Conservation (phyloP, 768 basidiomycete genomes). For the Pleurotus platypus region DNA sequence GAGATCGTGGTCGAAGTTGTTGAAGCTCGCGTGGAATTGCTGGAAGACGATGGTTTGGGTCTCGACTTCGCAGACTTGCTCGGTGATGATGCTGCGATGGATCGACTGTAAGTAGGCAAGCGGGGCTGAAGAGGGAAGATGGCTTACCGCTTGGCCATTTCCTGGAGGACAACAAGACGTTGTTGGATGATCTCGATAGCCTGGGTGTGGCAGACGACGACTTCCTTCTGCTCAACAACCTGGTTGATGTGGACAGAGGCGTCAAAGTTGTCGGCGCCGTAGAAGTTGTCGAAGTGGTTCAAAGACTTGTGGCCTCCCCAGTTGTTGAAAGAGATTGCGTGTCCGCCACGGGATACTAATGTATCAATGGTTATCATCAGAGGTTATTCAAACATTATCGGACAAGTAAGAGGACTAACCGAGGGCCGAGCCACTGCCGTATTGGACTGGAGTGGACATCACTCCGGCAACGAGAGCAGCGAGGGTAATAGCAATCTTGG, state of each 20-base stretch:
- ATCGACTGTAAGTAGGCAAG: neutral
- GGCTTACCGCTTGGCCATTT: slow-evolving; percentile 28
- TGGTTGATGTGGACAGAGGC: slow-evolving; percentile 21
- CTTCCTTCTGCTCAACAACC: slow-evolving; percentile 20
- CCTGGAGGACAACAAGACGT: slow-evolving; percentile 28
- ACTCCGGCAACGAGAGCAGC: slow-evolving; percentile 6
- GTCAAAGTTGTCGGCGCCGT: slow-evolving; percentile 31
- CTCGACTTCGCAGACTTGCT: slow-evolving; percentile 32
- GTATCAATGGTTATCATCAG: too few species aligned
- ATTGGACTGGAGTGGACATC: slow-evolving; percentile 8
- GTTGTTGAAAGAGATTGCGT: slow-evolving; percentile 26
- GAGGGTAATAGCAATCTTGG: slow-evolving; percentile 6
- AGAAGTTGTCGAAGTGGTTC: slow-evolving; percentile 33
- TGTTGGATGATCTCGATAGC: slow-evolving; percentile 28
- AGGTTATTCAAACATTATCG: too few species aligned
- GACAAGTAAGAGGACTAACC: neutral
- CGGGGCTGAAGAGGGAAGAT: neutral
- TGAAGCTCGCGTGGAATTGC: slow-evolving; percentile 27
- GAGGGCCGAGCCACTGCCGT: slow-evolving; percentile 5
- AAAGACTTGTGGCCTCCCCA: slow-evolving; percentile 30
- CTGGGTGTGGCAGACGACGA: slow-evolving; percentile 26
- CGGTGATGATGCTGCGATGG: slow-evolving; percentile 22
- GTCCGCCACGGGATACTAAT: slow-evolving; percentile 4
- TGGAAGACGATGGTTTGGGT: slow-evolving; percentile 32
- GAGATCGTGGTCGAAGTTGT: slow-evolving; percentile 27